These are phyloP conservation scores for Marasmius sp. DNA, from an alignment of 1,284 basidiomycete species.

Conservation along the genomic window DNA sequence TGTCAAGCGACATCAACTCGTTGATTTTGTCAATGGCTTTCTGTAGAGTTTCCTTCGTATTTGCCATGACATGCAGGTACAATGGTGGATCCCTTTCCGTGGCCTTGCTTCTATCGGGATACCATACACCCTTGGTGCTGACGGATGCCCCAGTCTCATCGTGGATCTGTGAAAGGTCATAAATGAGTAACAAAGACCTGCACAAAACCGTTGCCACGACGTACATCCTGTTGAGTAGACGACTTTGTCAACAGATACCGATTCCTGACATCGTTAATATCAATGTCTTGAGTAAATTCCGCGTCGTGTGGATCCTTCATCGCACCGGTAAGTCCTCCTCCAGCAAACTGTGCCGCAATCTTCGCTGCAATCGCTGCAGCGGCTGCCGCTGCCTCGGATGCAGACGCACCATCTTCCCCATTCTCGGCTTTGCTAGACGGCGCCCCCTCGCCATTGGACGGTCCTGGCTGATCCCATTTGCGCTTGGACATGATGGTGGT, in stretches of 20 bases:
- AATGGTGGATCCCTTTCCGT: slow-evolving; percentile 92
- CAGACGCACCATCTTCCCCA: slow-evolving; percentile 48
- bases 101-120: slow-evolving; percentile 87
- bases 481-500: slow-evolving; percentile 57
- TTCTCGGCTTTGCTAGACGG: slow-evolving; percentile 43
- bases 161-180: slow-evolving; percentile 59
- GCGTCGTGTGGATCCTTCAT: slow-evolving; percentile 74
- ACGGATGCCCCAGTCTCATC: slow-evolving; percentile 90
- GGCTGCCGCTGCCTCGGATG: slow-evolving; percentile 66
- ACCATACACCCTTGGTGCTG: slow-evolving; percentile 92
- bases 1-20: slow-evolving; percentile 82
- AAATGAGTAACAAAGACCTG: slow-evolving; percentile 4
- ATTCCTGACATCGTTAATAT: slow-evolving; percentile 97
- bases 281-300: slow-evolving; percentile 89
- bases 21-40: slow-evolving; percentile 82
- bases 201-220: slow-evolving; percentile 26
- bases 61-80: slow-evolving; percentile 92
- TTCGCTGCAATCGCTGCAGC: slow-evolving; percentile 88
- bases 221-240: slow-evolving; percentile 86
- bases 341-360: slow-evolving; percentile 83
- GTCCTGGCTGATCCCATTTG: slow-evolving; percentile 69
- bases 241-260: slow-evolving; percentile 95
- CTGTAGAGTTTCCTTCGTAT: slow-evolving; percentile 77
- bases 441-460: slow-evolving; percentile 34
- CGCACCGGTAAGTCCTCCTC: slow-evolving; percentile 36